Evolutionary conservation across 129 eudicot species (phyloP), one percentile per base, ranked within the genome.

Genomic region (Flaveria linearis): DNA sequence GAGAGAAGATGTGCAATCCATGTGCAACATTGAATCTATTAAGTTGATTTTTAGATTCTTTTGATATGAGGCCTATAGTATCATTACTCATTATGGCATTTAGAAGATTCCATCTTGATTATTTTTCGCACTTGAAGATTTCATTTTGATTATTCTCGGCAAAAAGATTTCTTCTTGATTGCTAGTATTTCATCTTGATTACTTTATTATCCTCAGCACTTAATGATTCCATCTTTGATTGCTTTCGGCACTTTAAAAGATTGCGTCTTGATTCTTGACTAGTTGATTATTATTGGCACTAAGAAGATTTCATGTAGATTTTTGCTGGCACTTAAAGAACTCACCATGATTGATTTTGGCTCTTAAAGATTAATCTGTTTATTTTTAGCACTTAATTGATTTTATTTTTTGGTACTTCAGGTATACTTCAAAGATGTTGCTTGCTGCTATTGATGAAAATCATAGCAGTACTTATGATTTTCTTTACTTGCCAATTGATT

Each of bases 361-460:
- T 13, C 42, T 61, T 61, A 26, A 58, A 23, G 60, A 58, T 22
- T 23, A n/a, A 22, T 58, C n/a, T 58, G 36, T 3, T 58, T 58
- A 23, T 9, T 58, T 28, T 61, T 2, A 15, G 68, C 42, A 25
- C 42, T 45, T 45, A 9, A 45, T 72, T 51, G 55, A 79, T 79
- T 33, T 0, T 36, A 20, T 64, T n/a, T 57, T 57, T 65, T 80
- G 60, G 75, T 82, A 60, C 39, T 75, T n/a, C 61, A 94, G 99
- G 85, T 94, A 94, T 82, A 94, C 99, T 61, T 87, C 99, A 51
- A 94, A 91, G 83, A 94, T 94, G 99, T 71, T 94, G 82, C 84
- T 94, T 6, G 93, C 92, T 30, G 90, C 99, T 47, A 91, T 94
- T 76, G 99, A 94, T 82, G 99, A 91, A 73, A 68, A 67, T 75